Evolutionary conservation across 2,329 filamentous ascomycete species (phyloP), one percentile per base, ranked within the genome.

Genomic region (Phaeophleospora eucalypticola): DNA sequence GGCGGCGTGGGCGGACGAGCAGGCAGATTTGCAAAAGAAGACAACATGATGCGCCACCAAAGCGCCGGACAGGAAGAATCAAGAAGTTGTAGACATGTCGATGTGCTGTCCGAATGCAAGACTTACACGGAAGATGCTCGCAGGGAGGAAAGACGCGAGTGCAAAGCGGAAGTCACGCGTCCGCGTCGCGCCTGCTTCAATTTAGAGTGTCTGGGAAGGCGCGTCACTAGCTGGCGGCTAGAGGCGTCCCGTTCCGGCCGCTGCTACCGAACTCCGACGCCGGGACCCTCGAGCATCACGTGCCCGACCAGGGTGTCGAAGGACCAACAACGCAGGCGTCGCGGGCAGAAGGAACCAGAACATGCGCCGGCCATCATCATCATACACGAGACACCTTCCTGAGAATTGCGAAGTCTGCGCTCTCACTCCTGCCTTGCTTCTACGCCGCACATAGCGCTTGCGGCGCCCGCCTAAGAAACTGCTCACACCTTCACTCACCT

Each of bases 1-100:
- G 78, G 78, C 56, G 78, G 77, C 59, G 77, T 81, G 15, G 77
- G 78, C 51, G 77, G 78, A 58, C 75, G 74, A 64, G 68, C 65
- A 59, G 74, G 70, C 56, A 79, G 65, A 56, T 67, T 66, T 47
- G 36, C 29, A 14, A 47, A 34, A 21, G 55, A 53, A 41, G 55
- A 55, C 33, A 45, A 58, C 52, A 57, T 55, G 46, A 40, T 49
- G 36, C 41, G 34, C 16, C 34, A 37, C 6, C 18, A 8, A 37
- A 19, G 19, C 36, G 36, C 36, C 16, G 9, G 19, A 37, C 34
- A 29, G 24, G 12, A 29, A 29, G 24, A n/a, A 29, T 29, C 24
- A 29, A 29, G 24, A 29, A 7, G 24, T 12, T 29, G 24, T 29
- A 29, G 24, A 29, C 24, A 29, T 29, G 24, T 29, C 24, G 24